Evolutionary conservation across 306 rosid genomes (phyloP), one percentile per base, ranked within the genome.

Genomic region (Fragaria iinumae): DNA sequence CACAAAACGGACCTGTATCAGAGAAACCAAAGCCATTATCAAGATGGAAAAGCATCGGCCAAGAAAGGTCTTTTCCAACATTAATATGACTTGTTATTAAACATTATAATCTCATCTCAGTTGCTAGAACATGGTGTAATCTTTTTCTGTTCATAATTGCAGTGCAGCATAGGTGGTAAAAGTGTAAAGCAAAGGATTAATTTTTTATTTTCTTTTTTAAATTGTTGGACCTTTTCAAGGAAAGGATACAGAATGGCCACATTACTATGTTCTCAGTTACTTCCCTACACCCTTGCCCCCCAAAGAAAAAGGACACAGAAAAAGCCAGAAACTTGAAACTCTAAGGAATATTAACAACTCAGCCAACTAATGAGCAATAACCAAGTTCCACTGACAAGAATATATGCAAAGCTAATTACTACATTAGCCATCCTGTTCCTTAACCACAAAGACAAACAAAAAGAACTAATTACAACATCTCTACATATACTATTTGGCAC

Each of bases 1-100:
- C 81, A 81, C 71, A 87, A 75, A 71, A 90, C 86, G 39, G 96
- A 94, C 86, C 98, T 94, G 98, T 53, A 64, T 32, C 67, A 44
- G 32, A 50, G 38, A 25, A 48, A 39, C 18, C 14, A 48, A 8
- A 20, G 48, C 32, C n/a, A 49, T 8, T 12, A 20, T 64, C 17
- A 50, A 25, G 48, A 53, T 39, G 32, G 25, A 4, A 36, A 27
- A 70, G 45, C 69, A 29, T 48, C 20, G 44, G 45, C n/a, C 44
- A 29, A 64, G 38, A 64, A 64, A 14, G 23, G 11, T 32, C 21
- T 66, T 66, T 39, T 12, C 48, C 11, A 34, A 66, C 16, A 66
- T 8, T 32, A 32, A 16, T 34, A 18, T 2, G 48, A 14, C 44
- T 25, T 4, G 48, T 20, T 39, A 66, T 38, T 38, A 8, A 38